phyloP scores from a whole-genome alignment of 2,329 filamentous ascomycete species.

The Aspergillus fumigatiaffinis region DNA sequence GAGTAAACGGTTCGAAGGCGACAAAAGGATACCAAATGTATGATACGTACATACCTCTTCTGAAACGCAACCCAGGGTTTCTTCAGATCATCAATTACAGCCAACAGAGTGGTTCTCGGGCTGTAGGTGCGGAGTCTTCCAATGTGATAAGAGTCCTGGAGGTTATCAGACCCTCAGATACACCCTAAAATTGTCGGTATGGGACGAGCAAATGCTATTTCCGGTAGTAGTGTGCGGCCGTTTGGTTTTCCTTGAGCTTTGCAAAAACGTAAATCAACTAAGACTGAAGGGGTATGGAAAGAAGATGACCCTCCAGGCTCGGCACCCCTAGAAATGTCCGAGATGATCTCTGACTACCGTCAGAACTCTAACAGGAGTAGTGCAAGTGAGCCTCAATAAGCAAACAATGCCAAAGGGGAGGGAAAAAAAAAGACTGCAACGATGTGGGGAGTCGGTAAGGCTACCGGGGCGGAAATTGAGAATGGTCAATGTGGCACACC shows the following conservation, averaged over 20 bases:
- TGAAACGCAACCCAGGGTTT: background rate
- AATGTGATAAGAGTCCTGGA: background rate
- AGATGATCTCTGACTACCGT: background rate
- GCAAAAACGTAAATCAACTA: background rate
- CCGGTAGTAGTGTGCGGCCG: background rate
- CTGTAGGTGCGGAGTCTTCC: background rate
- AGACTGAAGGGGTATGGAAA: background rate
- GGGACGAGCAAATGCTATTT: background rate
- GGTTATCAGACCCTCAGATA: background rate
- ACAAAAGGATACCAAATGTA: background rate
- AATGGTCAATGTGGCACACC: conserved; percentile 5
- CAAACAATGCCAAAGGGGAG: background rate
- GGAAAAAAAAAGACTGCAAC: background rate
- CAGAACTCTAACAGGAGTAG: background rate
- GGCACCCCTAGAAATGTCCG: background rate
- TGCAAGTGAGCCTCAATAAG: background rate
- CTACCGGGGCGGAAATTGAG: conserved; percentile 11
- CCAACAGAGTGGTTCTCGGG: background rate
- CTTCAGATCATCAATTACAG: background rate
- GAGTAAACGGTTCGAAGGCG: background rate
- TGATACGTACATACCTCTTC: background rate
- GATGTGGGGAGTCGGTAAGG: conserved; percentile 9
- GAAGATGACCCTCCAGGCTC: background rate
- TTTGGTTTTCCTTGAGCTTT: background rate
- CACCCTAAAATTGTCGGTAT: background rate